A percentile compares a stretch with the other conserved stretches of the same genome.
Conservation (phyloP, 768 basidiomycete species). For the Gymnopilus junonius region DNA sequence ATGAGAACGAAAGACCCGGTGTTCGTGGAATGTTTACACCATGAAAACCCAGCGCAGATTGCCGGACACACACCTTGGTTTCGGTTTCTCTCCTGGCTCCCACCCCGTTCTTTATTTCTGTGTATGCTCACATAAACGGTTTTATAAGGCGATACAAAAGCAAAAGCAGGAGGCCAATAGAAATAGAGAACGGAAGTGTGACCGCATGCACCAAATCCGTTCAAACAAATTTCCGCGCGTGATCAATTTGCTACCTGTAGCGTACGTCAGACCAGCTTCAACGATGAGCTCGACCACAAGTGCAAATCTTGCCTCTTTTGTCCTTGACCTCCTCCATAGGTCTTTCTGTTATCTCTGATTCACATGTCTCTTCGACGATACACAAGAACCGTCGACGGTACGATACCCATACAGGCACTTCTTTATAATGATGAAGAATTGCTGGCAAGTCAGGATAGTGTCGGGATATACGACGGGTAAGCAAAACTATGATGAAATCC, state of each 20-base stretch:
- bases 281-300: constrained; percentile 2
- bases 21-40: constrained; percentile 25
- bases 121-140: not conserved
- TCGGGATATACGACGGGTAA: constrained; percentile 94
- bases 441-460: constrained; percentile 70
- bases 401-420: constrained; percentile 76
- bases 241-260: not conserved
- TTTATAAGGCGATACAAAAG: constrained; percentile 4
- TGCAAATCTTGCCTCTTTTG: constrained; percentile 5
- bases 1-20: constrained; percentile 27
- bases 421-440: constrained; percentile 84
- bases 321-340: not conserved
- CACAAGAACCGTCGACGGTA: constrained; percentile 66
- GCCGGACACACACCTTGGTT: constrained; percentile 23
- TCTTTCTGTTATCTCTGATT: not conserved
- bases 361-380: constrained; percentile 60
- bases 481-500: constrained; percentile 30
- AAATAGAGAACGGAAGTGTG: constrained; percentile 4
- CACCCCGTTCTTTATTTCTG: constrained; percentile 9
- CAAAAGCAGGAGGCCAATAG: not conserved
- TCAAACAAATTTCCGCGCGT: constrained; percentile 7
- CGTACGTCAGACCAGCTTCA: not conserved
- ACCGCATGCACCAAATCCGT: constrained; percentile 3
- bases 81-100: constrained; percentile 15
- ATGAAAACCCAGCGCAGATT: constrained; percentile 27